These are phyloP conservation scores for Talaromyces amestolkiae DNA, from an alignment of 2,329 filamentous ascomycete genomes.

Conservation along the genomic window DNA sequence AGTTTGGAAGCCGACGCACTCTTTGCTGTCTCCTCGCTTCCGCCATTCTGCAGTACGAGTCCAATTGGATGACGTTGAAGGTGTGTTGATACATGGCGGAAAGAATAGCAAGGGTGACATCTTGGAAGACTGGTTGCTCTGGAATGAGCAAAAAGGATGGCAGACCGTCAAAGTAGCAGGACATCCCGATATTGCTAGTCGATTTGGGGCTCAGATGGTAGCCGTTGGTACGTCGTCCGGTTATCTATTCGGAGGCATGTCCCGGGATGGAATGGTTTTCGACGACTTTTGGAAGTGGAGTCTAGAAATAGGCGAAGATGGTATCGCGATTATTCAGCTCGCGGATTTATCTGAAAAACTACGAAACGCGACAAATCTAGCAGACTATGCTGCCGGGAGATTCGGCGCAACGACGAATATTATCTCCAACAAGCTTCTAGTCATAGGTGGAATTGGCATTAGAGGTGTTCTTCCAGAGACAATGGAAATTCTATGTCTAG, in stretches of 20 bases:
- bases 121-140: slow-evolving; percentile 56
- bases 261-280: slow-evolving; percentile 60
- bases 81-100: slow-evolving; percentile 61
- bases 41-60: slow-evolving; percentile 65
- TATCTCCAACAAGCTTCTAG: slow-evolving; percentile 46
- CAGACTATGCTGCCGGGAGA: slow-evolving; percentile 37
- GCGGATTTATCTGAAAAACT: slow-evolving; percentile 28
- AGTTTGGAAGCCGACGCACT: slow-evolving; percentile 63
- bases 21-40: slow-evolving; percentile 70
- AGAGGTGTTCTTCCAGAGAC: slow-evolving; percentile 38
- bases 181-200: slow-evolving; percentile 42
- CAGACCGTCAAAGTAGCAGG: slow-evolving; percentile 37
- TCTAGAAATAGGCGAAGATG: slow-evolving; percentile 44
- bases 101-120: slow-evolving; percentile 52
- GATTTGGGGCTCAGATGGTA: slow-evolving; percentile 57
- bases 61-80: slow-evolving; percentile 34
- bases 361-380: slow-evolving; percentile 27
- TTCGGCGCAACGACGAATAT: slow-evolving; percentile 54
- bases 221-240: slow-evolving; percentile 51
- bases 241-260: slow-evolving; percentile 70
- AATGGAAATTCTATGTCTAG: slow-evolving; percentile 55
- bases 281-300: slow-evolving; percentile 66
- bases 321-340: slow-evolving; percentile 27
- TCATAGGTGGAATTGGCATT: slow-evolving; percentile 53
- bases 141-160: slow-evolving; percentile 54